Evolutionary conservation across 495 filamentous ascomycete genomes (phyloP).

Genomic region (Cudoniella acicularis): DNA sequence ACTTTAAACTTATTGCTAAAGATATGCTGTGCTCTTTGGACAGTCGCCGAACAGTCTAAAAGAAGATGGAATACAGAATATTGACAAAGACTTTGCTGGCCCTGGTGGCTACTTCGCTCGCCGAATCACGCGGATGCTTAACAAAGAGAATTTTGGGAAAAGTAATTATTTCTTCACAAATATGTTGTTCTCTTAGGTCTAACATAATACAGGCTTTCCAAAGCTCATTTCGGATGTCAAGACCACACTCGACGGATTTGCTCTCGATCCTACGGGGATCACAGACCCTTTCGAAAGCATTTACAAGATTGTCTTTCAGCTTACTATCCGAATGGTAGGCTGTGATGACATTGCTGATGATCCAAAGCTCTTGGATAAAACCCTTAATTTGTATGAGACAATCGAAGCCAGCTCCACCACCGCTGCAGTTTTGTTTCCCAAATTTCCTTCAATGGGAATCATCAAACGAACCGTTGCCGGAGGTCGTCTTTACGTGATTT

Average conservation of each 20-base stretch:
- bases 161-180: too few species aligned
- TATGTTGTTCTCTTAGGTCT: too few species aligned
- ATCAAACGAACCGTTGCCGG: slow-evolving; percentile 32
- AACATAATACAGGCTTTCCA: too few species aligned
- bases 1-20: background rate
- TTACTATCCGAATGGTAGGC: slow-evolving; percentile 37
- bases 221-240: too few species aligned
- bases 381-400: slow-evolving; percentile 33
- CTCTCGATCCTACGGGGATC: slow-evolving; percentile 22
- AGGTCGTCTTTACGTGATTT: slow-evolving; percentile 34
- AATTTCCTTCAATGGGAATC: slow-evolving; percentile 30
- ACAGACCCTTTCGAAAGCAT: slow-evolving; percentile 40
- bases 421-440: slow-evolving; percentile 40
- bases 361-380: slow-evolving; percentile 27
- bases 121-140: slow-evolving; percentile 23
- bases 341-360: slow-evolving; percentile 40
- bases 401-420: slow-evolving; percentile 31
- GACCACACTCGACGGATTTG: too few species aligned
- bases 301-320: slow-evolving; percentile 38
- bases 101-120: slow-evolving; percentile 15
- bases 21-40: slow-evolving; percentile 28
- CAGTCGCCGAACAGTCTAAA: slow-evolving; percentile 15
- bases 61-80: background rate
- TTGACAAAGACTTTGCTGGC: slow-evolving; percentile 9
- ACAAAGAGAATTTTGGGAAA: slow-evolving; percentile 30